Conservation (phyloP, 2,329 filamentous ascomycete species). For the Aspergillus pseudonomiae region DNA sequence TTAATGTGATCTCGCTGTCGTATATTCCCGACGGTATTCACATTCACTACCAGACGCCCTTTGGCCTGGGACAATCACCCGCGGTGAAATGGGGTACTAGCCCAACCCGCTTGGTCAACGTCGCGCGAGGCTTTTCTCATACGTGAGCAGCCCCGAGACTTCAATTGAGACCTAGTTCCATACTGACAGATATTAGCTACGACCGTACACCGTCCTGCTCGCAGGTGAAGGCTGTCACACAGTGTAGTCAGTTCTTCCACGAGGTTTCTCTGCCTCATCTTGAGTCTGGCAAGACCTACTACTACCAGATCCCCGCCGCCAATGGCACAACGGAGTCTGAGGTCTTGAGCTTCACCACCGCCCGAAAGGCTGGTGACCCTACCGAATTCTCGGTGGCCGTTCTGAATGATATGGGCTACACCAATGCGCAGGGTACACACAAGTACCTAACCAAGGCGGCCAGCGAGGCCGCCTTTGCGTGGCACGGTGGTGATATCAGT, state of each 20-base stretch:
- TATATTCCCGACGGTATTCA: conserved; percentile 55
- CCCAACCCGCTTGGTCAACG: conserved; percentile 36
- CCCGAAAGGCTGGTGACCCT: conserved; percentile 47
- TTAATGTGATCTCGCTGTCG: conserved; percentile 56
- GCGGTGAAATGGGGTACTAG: conserved; percentile 49
- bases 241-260: conserved; percentile 58
- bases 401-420: conserved; percentile 59
- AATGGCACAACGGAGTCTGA: conserved; percentile 55
- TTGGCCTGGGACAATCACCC: conserved; percentile 52
- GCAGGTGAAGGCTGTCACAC: conserved; percentile 46
- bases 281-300: conserved; percentile 52
- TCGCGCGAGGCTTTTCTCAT: conserved; percentile 43
- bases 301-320: conserved; percentile 53
- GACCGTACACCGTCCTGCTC: conserved; percentile 57
- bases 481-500: conserved; percentile 57
- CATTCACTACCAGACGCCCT: conserved; percentile 58
- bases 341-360: conserved; percentile 52
- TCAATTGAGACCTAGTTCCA: too few species aligned
- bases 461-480: conserved; percentile 53
- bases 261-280: conserved; percentile 51
- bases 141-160: conserved; percentile 36
- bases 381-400: conserved; percentile 51
- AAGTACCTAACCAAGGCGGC: conserved; percentile 46
- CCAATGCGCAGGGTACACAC: conserved; percentile 54
- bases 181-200: conserved; percentile 37